These are phyloP conservation scores for Aspergillus bridgeri DNA, from an alignment of 495 filamentous ascomycete genomes.

Conservation along the genomic window DNA sequence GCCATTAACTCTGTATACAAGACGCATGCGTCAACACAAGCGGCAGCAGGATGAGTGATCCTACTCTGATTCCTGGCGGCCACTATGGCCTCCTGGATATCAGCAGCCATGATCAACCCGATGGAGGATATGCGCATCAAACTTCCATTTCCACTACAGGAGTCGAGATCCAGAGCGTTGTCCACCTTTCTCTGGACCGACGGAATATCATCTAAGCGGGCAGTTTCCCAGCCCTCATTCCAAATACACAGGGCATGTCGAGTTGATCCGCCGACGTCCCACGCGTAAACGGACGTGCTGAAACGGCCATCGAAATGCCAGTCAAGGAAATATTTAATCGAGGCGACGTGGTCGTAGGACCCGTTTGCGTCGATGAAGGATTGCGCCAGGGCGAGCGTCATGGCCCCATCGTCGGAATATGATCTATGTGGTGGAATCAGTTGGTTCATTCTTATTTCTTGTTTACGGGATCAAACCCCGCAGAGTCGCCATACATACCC, in stretches of 20 bases:
- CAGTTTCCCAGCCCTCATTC: slow-evolving; percentile 9
- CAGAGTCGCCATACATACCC: slow-evolving; percentile 14
- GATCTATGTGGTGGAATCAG: slow-evolving; percentile 24
- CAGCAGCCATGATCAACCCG: slow-evolving; percentile 26
- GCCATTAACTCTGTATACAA: slow-evolving; percentile 34
- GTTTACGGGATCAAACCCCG: neutral
- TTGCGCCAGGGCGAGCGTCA: slow-evolving; percentile 45
- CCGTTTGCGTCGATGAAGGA: slow-evolving; percentile 33
- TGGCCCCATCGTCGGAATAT: slow-evolving; percentile 48
- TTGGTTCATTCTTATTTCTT: slow-evolving; percentile 4
- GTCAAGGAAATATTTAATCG: slow-evolving; percentile 33
- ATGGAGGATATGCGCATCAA: slow-evolving; percentile 46
- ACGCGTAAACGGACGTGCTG: slow-evolving; percentile 32
- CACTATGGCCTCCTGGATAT: slow-evolving; percentile 19
- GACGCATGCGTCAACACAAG: slow-evolving; percentile 40
- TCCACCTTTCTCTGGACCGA: too few relatives aligned
- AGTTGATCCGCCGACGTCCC: slow-evolving; percentile 42
- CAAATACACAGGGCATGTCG: slow-evolving; percentile 33
- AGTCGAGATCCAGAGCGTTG: too few relatives aligned
- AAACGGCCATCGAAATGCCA: slow-evolving; percentile 39
- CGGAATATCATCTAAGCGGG: too few relatives aligned
- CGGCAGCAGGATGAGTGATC: slow-evolving; percentile 39
- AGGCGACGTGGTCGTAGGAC: slow-evolving; percentile 24
- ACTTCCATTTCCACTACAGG: slow-evolving; percentile 37
- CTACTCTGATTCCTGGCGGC: slow-evolving; percentile 26